phyloP scores from a whole-genome alignment of 257 asterid species.

The Scutellaria galericulata region DNA sequence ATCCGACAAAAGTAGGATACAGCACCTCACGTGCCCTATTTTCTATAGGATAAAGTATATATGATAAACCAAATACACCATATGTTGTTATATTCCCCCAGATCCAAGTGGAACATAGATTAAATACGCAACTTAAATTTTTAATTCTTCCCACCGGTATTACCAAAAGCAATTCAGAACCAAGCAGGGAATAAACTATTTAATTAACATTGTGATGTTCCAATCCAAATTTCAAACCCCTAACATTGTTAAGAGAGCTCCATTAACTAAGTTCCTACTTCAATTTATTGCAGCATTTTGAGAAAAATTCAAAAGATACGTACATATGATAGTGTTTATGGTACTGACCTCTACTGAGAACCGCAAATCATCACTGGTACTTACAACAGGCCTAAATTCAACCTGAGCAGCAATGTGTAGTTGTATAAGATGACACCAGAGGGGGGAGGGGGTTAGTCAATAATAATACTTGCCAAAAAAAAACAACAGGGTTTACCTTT shows the following conservation, averaged over 20 bases:
- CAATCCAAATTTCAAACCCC: neutral
- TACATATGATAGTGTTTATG: neutral
- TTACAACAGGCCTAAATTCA: conserved; percentile 76
- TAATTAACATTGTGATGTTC: neutral
- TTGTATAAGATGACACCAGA: conserved; percentile 23
- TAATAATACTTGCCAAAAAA: neutral
- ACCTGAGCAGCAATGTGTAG: conserved; percentile 52
- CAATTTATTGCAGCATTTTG: conserved; percentile 2
- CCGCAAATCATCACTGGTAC: conserved; percentile 72
- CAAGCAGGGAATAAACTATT: no score
- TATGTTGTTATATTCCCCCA: no score
- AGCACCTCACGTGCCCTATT: no score
- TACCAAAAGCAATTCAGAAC: no score
- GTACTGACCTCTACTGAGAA: conserved; percentile 87
- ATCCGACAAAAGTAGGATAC: no score
- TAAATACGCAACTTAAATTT: no score
- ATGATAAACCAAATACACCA: no score
- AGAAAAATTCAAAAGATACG: conserved; percentile 24
- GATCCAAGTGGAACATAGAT: no score
- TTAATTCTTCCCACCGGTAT: no score
- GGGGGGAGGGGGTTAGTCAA: neutral
- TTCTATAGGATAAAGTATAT: no score
- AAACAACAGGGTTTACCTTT: conserved; percentile 54
- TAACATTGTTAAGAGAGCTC: neutral
- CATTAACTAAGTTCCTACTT: neutral